These are phyloP conservation scores for Trichoderma koningiopsis DNA, from an alignment of 2,329 filamentous ascomycete species.

Conservation along the genomic window DNA sequence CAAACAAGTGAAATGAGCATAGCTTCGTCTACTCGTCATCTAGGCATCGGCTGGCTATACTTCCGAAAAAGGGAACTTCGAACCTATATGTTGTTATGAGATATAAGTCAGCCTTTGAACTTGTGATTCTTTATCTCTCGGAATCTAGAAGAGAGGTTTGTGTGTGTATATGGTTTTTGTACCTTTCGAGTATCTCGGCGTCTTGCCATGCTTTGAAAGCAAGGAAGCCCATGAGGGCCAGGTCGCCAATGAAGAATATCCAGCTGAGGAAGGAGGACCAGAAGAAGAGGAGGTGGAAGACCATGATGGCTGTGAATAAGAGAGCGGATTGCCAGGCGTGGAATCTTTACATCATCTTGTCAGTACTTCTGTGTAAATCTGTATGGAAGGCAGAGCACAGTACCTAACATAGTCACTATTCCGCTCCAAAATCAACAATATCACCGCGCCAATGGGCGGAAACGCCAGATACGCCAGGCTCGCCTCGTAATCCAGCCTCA, in stretches of 20 bases:
- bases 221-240: slow-evolving; percentile 75
- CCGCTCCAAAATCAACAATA: slow-evolving; percentile 83
- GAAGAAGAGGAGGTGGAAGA: slow-evolving; percentile 82
- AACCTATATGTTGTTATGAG: slow-evolving; percentile 53
- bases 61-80: slow-evolving; percentile 85
- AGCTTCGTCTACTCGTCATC: slow-evolving; percentile 67
- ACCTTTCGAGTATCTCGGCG: slow-evolving; percentile 68
- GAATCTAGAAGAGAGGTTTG: neutral
- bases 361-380: too few species aligned
- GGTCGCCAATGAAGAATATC: slow-evolving; percentile 75
- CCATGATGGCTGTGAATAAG: slow-evolving; percentile 72
- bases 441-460: slow-evolving; percentile 81
- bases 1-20: neutral
- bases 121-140: neutral
- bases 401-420: slow-evolving; percentile 97
- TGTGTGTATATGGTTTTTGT: slow-evolving; percentile 22
- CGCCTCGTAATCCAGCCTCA: slow-evolving; percentile 88
- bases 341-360: slow-evolving; percentile 58
- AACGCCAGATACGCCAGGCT: slow-evolving; percentile 83
- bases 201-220: slow-evolving; percentile 81
- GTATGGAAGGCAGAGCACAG: slow-evolving; percentile 9
- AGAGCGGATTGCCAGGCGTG: slow-evolving; percentile 95
- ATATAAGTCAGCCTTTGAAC: neutral
- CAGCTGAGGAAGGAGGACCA: slow-evolving; percentile 85
- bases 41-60: slow-evolving; percentile 82